Percentiles rank a stretch among this genome's conserved stretches.
Evolutionary conservation across 2,329 filamentous ascomycete genomes (phyloP).

Genomic region (Moelleriella libera): DNA sequence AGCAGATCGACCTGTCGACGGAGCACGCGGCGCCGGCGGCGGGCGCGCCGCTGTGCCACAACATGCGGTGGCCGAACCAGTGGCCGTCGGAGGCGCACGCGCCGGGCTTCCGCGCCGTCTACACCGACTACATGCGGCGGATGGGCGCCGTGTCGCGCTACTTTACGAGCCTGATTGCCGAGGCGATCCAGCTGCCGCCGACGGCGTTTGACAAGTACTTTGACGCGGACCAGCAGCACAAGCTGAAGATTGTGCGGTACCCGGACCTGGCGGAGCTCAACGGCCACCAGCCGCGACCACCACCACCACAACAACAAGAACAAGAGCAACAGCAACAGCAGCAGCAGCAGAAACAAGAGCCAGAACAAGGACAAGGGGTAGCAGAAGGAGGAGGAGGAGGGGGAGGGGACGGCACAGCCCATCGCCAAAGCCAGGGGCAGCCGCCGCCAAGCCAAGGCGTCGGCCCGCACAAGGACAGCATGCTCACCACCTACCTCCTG

Average conservation of each 20-base stretch:
- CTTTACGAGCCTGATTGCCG: slow-evolving; percentile 71
- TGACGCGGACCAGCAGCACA: slow-evolving; percentile 63
- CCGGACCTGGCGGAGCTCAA: slow-evolving; percentile 54
- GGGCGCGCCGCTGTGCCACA: slow-evolving; percentile 54
- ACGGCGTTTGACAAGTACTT: slow-evolving; percentile 69
- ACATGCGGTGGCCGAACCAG: slow-evolving; percentile 64
- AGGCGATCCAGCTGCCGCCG: slow-evolving; percentile 59
- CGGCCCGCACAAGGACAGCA: slow-evolving; percentile 73
- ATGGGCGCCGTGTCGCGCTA: slow-evolving; percentile 61
- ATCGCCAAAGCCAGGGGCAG: too few relatives aligned
- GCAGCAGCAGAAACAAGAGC: slow-evolving; percentile 8
- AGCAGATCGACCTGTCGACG: slow-evolving; percentile 78
- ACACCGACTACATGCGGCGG: slow-evolving; percentile 59
- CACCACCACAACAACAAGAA: too few relatives aligned
- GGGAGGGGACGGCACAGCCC: too few relatives aligned
- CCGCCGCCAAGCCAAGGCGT: slow-evolving; percentile 50
- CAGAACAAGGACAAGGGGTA: too few relatives aligned
- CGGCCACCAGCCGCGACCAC: slow-evolving; percentile 9
- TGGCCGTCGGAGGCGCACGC: slow-evolving; percentile 56
- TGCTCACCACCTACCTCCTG: slow-evolving; percentile 69
- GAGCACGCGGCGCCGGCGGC: slow-evolving; percentile 53
- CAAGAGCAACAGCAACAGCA: slow-evolving; percentile 20
- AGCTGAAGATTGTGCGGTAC: slow-evolving; percentile 82
- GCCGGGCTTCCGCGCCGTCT: slow-evolving; percentile 53
- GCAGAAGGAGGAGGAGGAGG: too few relatives aligned